Conservation (phyloP, 108 stramenopile species). For the Cyclotella choctawhatcheeana region DNA sequence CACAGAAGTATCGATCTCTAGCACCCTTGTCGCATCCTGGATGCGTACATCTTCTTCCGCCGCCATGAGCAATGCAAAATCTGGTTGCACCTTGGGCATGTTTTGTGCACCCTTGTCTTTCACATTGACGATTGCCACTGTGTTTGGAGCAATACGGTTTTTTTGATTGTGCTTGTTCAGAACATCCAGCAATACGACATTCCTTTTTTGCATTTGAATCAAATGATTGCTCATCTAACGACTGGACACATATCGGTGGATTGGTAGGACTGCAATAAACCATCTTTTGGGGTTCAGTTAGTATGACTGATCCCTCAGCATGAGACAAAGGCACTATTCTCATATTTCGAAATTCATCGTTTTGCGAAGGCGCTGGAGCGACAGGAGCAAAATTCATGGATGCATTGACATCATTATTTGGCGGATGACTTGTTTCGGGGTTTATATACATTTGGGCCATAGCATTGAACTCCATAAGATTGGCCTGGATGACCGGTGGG, state of each 20-base stretch:
- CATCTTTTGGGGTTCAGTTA: slow-evolving; percentile 25
- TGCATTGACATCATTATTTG: background rate
- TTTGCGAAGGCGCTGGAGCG: background rate
- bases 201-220: slow-evolving; percentile 17
- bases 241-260: slow-evolving; percentile 20
- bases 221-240: background rate
- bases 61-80: slow-evolving; percentile 98
- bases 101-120: slow-evolving; percentile 78
- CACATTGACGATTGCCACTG: slow-evolving; percentile 86
- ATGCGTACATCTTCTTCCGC: slow-evolving; percentile 93
- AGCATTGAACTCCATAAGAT: slow-evolving; percentile 51
- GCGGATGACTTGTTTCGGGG: background rate
- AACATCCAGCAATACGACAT: slow-evolving; percentile 89
- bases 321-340: slow-evolving; percentile 28
- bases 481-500: slow-evolving; percentile 30
- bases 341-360: slow-evolving; percentile 1
- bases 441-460: slow-evolving; percentile 40
- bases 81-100: slow-evolving; percentile 93
- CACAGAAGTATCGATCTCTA: slow-evolving; percentile 89
- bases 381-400: slow-evolving; percentile 1
- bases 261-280: slow-evolving; percentile 36
- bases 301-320: slow-evolving; percentile 13
- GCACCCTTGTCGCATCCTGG: slow-evolving; percentile 95
- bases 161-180: slow-evolving; percentile 57
- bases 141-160: slow-evolving; percentile 81